Percentiles rank a stretch among this genome's conserved stretches.
These are phyloP conservation scores for Metschnikowia amazonensis DNA, from an alignment of 805 yeast genomes.

Conservation along the genomic window DNA sequence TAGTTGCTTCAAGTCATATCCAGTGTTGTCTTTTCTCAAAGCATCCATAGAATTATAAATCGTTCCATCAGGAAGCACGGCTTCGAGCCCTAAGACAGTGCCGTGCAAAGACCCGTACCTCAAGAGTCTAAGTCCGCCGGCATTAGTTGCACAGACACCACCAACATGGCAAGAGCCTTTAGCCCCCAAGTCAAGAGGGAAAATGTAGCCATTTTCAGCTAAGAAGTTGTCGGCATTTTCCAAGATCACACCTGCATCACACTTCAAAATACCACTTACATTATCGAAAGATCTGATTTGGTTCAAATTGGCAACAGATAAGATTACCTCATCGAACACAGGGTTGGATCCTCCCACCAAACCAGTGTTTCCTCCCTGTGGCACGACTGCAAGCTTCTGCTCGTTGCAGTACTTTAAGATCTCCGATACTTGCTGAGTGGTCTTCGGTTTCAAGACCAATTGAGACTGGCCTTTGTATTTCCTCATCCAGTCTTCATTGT, in stretches of 20 bases:
- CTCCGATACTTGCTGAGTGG: slow-evolving; percentile 69
- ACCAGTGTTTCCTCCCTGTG: slow-evolving; percentile 97
- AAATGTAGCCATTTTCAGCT: slow-evolving; percentile 79
- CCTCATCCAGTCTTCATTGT: slow-evolving; percentile 92
- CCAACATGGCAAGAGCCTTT: slow-evolving; percentile 96
- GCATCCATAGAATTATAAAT: slow-evolving; percentile 76
- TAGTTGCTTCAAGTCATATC: slow-evolving; percentile 87
- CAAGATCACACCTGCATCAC: slow-evolving; percentile 86
- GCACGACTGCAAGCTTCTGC: slow-evolving; percentile 75
- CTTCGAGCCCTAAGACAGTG: slow-evolving; percentile 84
- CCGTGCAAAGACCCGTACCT: slow-evolving; percentile 94
- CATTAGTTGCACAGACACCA: slow-evolving; percentile 92
- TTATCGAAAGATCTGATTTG: slow-evolving; percentile 77
- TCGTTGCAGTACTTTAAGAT: slow-evolving; percentile 81
- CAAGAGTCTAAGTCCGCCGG: slow-evolving; percentile 87
- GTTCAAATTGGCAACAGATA: slow-evolving; percentile 69
- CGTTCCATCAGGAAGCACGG: slow-evolving; percentile 87
- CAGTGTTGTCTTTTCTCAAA: slow-evolving; percentile 91
- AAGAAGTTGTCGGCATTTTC: slow-evolving; percentile 79
- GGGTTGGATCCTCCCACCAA: slow-evolving; percentile 94
- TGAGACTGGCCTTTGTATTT: slow-evolving; percentile 86
- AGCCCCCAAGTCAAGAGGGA: slow-evolving; percentile 93
- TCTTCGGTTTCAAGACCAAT: slow-evolving; percentile 77
- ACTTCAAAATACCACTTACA: slow-evolving; percentile 79
- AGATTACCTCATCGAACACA: slow-evolving; percentile 81